These are phyloP conservation scores for Rhodotorula kratochvilovae DNA, from an alignment of 768 basidiomycete species.

Conservation along the genomic window DNA sequence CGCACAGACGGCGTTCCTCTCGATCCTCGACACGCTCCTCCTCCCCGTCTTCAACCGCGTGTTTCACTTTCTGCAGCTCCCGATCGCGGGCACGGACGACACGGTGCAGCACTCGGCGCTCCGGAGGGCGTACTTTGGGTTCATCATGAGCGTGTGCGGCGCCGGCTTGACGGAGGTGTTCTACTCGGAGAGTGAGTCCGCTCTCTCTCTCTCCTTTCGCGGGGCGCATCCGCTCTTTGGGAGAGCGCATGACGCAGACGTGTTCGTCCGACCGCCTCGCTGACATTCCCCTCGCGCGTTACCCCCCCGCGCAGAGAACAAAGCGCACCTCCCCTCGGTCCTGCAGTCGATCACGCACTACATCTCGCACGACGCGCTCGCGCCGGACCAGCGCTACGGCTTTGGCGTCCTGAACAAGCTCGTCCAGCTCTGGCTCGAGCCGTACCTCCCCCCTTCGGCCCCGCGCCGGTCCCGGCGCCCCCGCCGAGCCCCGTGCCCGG, in stretches of 20 bases:
- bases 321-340: conserved; percentile 60
- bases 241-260: too few relatives aligned
- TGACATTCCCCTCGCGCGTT: conserved; percentile 40
- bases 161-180: conserved; percentile 78
- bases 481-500: conserved; percentile 62
- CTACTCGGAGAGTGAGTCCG: conserved; percentile 75
- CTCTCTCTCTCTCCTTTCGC: background rate
- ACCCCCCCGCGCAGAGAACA: conserved; percentile 56
- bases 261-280: conserved; percentile 3
- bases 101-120: conserved; percentile 70
- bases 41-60: conserved; percentile 81
- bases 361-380: conserved; percentile 71
- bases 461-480: conserved; percentile 47
- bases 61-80: conserved; percentile 69
- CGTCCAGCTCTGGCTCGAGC: conserved; percentile 49
- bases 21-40: conserved; percentile 83
- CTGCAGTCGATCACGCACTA: conserved; percentile 68
- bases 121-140: conserved; percentile 77
- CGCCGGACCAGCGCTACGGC: conserved; percentile 69
- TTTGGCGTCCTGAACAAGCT: conserved; percentile 63
- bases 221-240: too few relatives aligned
- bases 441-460: conserved; percentile 50
- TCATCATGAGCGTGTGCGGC: conserved; percentile 74
- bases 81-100: conserved; percentile 80
- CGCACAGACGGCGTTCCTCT: conserved; percentile 70